phyloP scores from a whole-genome alignment of 179 eudicot genomes.

The Beta corolliflora region DNA sequence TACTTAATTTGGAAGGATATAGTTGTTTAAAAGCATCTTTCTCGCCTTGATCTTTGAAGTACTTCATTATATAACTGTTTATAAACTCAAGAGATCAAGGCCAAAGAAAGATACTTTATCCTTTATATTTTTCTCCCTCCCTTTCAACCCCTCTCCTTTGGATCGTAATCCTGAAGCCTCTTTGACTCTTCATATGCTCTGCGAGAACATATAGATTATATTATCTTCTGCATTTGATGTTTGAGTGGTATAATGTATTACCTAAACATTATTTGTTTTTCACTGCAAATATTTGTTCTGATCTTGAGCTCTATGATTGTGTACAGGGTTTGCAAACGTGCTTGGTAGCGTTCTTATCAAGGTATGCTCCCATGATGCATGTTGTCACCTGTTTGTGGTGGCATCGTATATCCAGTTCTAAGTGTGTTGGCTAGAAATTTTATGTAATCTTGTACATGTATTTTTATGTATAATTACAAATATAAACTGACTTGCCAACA shows the following conservation, averaged over 20 bases:
- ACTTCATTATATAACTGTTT: too few species aligned
- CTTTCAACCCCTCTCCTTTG: background rate
- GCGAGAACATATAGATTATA: background rate
- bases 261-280: background rate
- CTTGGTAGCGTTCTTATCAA: slow-evolving; percentile 80
- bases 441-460: background rate
- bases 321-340: slow-evolving; percentile 97
- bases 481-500: slow-evolving; percentile 13
- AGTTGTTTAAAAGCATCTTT: background rate
- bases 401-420: background rate
- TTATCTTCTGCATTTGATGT: background rate
- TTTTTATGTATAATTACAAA: background rate
- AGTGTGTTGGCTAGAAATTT: background rate
- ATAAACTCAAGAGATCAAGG: background rate
- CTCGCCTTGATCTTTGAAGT: too few species aligned
- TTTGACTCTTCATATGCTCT: background rate
- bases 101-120: background rate
- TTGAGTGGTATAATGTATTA: background rate
- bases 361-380: slow-evolving; percentile 39
- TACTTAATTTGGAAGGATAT: background rate
- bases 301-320: slow-evolving; percentile 18
- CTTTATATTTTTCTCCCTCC: background rate
- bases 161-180: background rate
- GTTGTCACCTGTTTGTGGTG: background rate
- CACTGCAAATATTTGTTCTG: slow-evolving; percentile 14